phyloP scores from a whole-genome alignment of 805 yeast genomes.

The Candida orba region DNA sequence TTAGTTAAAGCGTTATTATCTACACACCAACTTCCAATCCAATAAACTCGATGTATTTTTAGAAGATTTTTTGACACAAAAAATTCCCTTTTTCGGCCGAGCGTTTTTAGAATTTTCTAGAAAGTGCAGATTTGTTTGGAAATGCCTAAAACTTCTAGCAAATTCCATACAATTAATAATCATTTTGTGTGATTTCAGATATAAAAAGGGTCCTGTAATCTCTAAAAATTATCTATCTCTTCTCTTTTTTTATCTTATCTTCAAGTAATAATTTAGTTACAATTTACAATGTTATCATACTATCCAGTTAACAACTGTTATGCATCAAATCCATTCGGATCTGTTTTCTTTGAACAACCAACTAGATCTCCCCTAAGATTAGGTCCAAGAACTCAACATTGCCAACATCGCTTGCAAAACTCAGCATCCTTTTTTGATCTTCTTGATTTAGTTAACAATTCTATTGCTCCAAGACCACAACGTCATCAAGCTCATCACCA shows the following conservation, averaged over 20 bases:
- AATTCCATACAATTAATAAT: not conserved
- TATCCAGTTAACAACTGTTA: not conserved
- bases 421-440: not conserved
- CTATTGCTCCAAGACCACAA: not conserved
- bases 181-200: not conserved
- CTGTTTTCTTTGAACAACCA: slow-evolving; percentile 2
- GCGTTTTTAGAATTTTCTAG: not conserved
- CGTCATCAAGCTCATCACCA: not conserved
- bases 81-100: not conserved
- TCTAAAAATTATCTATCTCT: too few species aligned
- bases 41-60: too few species aligned
- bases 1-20: too few species aligned
- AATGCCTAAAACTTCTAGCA: not conserved
- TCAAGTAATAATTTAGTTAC: not conserved
- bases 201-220: not conserved
- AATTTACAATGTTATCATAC: not conserved
- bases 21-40: too few species aligned
- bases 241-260: not conserved
- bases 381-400: not conserved
- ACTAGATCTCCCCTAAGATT: slow-evolving; percentile 5
- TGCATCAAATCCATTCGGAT: slow-evolving; percentile 1
- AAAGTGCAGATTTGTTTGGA: not conserved
- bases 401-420: not conserved
- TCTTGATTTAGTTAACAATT: slow-evolving; percentile 3
- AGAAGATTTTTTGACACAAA: not conserved